Percentiles rank a stretch among this genome's conserved stretches.
These are phyloP conservation scores for Hansfordia pulvinata DNA, from an alignment of 2,329 filamentous ascomycete genomes.

Conservation along the genomic window DNA sequence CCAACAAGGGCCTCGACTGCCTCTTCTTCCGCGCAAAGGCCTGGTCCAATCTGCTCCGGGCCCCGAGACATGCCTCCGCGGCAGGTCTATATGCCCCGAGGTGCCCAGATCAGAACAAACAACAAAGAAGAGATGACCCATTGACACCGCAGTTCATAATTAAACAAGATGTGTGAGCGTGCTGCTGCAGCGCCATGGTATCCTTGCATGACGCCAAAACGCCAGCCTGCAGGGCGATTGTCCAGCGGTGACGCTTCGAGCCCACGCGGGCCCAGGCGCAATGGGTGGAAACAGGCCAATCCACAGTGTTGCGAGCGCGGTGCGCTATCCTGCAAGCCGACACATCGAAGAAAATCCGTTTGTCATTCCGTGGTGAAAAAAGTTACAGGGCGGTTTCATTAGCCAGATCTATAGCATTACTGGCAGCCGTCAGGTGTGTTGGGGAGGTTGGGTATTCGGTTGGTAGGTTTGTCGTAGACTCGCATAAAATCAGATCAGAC, in stretches of 20 bases:
- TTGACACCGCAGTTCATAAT: slow-evolving; percentile 25
- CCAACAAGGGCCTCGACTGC: too few species aligned
- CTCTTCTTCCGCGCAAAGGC: too few species aligned
- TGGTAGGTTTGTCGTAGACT: slow-evolving; percentile 4
- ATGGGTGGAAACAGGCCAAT: not conserved
- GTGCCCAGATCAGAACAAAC: too few species aligned
- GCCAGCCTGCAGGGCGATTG: not conserved
- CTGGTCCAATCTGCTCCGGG: too few species aligned
- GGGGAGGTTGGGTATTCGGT: slow-evolving; percentile 7
- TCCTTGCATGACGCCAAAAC: not conserved
- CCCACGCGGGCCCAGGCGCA: not conserved
- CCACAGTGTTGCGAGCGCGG: not conserved
- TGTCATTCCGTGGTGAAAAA: slow-evolving; percentile 11
- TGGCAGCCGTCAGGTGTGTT: slow-evolving; percentile 14
- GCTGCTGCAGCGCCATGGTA: not conserved
- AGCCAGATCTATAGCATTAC: slow-evolving; percentile 18
- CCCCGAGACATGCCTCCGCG: too few species aligned
- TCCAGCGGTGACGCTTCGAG: not conserved
- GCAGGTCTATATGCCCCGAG: too few species aligned
- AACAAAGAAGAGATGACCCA: slow-evolving; percentile 14
- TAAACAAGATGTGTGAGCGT: slow-evolving; percentile 34
- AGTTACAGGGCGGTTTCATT: slow-evolving; percentile 16
- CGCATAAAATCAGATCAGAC: slow-evolving; percentile 63
- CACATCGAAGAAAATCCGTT: slow-evolving; percentile 14
- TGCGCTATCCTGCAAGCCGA: slow-evolving; percentile 9